These are phyloP conservation scores for Fusarium mangiferae DNA, from an alignment of 2,329 filamentous ascomycete genomes.

Conservation along the genomic window DNA sequence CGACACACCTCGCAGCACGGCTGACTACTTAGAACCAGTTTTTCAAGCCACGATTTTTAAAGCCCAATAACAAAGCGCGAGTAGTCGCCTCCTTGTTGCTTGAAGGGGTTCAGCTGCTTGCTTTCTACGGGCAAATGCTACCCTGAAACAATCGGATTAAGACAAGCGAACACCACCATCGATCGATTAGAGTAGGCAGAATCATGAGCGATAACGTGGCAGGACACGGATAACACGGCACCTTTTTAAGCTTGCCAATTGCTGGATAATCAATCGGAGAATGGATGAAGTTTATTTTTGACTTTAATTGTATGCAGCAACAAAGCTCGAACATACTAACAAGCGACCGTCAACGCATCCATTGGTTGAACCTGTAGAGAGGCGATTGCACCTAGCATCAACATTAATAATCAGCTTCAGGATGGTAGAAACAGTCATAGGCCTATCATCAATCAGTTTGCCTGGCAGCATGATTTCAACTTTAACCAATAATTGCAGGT, in stretches of 20 bases:
- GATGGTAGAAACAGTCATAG: too few species aligned
- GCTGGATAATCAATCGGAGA: not conserved
- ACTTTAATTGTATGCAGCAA: not conserved
- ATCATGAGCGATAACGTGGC: rapidly evolving
- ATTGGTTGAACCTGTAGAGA: not conserved
- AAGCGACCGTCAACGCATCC: not conserved
- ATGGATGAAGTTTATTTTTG: not conserved
- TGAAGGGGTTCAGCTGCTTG: rapidly evolving
- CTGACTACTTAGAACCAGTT: rapidly evolving
- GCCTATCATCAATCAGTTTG: too few species aligned
- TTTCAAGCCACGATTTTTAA: not conserved
- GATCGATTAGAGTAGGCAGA: not conserved
- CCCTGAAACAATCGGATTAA: rapidly evolving
- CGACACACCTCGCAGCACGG: not conserved
- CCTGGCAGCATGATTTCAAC: too few species aligned
- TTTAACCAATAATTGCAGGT: too few species aligned
- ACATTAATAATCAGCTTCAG: too few species aligned
- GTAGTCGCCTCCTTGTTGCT: not conserved
- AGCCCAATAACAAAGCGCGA: not conserved
- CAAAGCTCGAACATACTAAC: not conserved
- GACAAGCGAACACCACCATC: not conserved
- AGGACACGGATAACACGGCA: not conserved
- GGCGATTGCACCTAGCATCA: too few species aligned
- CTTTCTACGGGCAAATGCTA: rapidly evolving
- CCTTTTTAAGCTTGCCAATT: not conserved